Evolutionary conservation across 495 filamentous ascomycete species (phyloP).

Genomic region (Aspergillus wentii): DNA sequence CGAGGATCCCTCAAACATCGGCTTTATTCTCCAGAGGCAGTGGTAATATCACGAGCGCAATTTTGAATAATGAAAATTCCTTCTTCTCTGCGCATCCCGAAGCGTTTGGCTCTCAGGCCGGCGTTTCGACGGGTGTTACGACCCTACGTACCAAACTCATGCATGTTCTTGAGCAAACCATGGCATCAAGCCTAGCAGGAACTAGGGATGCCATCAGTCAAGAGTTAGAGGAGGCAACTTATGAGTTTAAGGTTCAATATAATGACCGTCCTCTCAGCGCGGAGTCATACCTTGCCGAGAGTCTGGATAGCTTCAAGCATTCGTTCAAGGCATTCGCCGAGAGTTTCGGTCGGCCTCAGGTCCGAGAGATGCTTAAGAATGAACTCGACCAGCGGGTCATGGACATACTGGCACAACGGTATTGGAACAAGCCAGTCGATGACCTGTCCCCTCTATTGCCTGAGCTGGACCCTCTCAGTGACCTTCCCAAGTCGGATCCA

Average conservation of each 20-base stretch:
- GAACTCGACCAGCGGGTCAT: conserved; percentile 93
- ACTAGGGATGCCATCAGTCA: conserved; percentile 90
- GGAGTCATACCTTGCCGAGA: conserved; percentile 93
- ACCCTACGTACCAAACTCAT: conserved; percentile 92
- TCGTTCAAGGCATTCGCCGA: conserved; percentile 91
- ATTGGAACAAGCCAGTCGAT: conserved; percentile 96
- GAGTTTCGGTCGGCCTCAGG: conserved; percentile 81
- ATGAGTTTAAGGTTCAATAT: conserved; percentile 99
- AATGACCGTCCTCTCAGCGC: conserved; percentile 93
- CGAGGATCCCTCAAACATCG: conserved; percentile 67
- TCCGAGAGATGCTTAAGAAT: conserved; percentile 82
- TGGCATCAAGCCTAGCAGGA: conserved; percentile 82
- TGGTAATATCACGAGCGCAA: conserved; percentile 73
- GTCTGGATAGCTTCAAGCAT: conserved; percentile 94
- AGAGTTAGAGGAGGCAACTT: conserved; percentile 94
- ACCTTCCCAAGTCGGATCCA: conserved; percentile 76
- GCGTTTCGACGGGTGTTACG: conserved; percentile 72
- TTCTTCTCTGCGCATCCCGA: conserved; percentile 81
- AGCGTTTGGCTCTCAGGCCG: conserved; percentile 70
- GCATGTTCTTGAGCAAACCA: conserved; percentile 93
- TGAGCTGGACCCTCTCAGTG: conserved; percentile 68
- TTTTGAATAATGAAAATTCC: conserved; percentile 80
- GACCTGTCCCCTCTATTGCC: conserved; percentile 56
- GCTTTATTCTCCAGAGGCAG: conserved; percentile 81
- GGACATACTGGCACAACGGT: conserved; percentile 88